Evolutionary conservation across 2,329 filamentous ascomycete species (phyloP).

Genomic region (Elsinoe australis): DNA sequence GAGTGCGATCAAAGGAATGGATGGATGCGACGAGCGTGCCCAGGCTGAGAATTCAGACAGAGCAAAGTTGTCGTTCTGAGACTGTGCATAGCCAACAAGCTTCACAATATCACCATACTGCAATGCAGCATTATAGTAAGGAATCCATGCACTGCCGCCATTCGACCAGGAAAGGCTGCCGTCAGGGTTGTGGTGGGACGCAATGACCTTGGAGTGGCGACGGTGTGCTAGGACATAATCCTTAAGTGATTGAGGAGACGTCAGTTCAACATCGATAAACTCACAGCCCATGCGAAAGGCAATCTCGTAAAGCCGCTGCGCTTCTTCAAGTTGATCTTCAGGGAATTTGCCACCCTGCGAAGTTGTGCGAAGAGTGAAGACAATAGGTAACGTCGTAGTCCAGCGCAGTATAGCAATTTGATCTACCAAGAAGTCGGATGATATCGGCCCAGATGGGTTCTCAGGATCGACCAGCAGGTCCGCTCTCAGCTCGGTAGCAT

Average conservation of each 20-base stretch:
- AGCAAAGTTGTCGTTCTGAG: constrained; percentile 76
- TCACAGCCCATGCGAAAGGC: constrained; percentile 80
- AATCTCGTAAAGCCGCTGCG: constrained; percentile 65
- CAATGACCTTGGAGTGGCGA: constrained; percentile 75
- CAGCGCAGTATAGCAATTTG: constrained; percentile 75
- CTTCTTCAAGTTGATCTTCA: constrained; percentile 59
- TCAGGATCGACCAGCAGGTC: constrained; percentile 74
- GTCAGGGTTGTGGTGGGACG: constrained; percentile 85
- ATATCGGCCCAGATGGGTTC: constrained; percentile 48
- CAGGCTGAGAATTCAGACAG: constrained; percentile 72
- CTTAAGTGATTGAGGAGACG: constrained; percentile 69
- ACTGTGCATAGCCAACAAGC: constrained; percentile 72
- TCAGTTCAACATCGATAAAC: constrained; percentile 88
- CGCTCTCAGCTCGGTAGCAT: constrained; percentile 90
- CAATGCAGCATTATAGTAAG: constrained; percentile 80
- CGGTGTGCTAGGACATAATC: constrained; percentile 45
- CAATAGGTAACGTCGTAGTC: constrained; percentile 65
- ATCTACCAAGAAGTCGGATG: constrained; percentile 67
- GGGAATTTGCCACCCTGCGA: constrained; percentile 85
- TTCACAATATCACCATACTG: constrained; percentile 93
- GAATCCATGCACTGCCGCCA: constrained; percentile 62
- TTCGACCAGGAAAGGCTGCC: constrained; percentile 79
- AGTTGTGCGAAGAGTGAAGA: constrained; percentile 83
- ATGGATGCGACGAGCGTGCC: constrained; percentile 62
- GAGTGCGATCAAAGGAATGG: constrained; percentile 78